Evolutionary conservation across 208 protist genomes (phyloP), one percentile per base, ranked within the genome.

Genomic region (Trypanosomatidae sp.): DNA sequence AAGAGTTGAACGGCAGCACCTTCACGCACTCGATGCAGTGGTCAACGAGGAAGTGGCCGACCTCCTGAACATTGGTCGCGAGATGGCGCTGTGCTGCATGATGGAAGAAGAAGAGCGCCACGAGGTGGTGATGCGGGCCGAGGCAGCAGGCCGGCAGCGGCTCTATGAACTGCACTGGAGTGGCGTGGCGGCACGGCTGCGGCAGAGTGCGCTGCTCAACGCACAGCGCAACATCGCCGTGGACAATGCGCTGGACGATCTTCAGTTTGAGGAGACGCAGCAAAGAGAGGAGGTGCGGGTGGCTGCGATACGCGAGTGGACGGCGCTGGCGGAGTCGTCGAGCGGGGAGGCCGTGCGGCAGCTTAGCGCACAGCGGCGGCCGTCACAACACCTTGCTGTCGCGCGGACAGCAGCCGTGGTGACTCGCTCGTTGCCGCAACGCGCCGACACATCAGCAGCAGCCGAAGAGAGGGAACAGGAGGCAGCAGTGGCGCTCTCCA

Each of bases 111-210:
- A 72, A 6, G 62, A 73, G 19, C 75, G 75, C 1, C 44, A 19
- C 52, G 62, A 74, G 22, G 52, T 72, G n/a, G 43, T 80, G 13
- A 56, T 55, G 65, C 44, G 49, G 22, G 69, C 75, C 0, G 75
- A 80, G 75, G 12, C 49, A n/a, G 39, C 28, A 2, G 69, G 64
- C 0, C 75, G 75, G 4, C 69, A 62, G 65, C 69, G 75, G 39
- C 64, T 80, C n/a, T 50, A 52, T 7, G 75, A 80, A 22, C 64
- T 80, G 44, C 65, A 75, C 47, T 44, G 50, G 39, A 58, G 69
- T 43, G 70, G 75, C 13, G 28, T 80, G 33, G 75, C 75, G 15
- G 75, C 64, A 2, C 75, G 70, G 12, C 56, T 80, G 69, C 75
- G 75, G 33, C 69, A 75, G 55, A 12, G 55, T 47, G 69, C 30